These are phyloP conservation scores for Sherardia arvensis DNA, from an alignment of 257 asterid species.

Conservation along the genomic window DNA sequence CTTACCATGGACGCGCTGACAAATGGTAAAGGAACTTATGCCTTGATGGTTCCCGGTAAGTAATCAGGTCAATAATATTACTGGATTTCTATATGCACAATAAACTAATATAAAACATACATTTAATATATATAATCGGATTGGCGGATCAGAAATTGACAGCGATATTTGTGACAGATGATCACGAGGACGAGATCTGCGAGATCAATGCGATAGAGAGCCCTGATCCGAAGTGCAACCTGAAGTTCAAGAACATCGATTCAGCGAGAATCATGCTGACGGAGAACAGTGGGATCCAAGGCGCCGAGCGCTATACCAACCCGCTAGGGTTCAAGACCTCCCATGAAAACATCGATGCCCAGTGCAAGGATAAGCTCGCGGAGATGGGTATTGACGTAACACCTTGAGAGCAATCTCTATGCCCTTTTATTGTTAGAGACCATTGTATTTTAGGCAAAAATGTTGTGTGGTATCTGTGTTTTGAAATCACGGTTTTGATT, in stretches of 20 bases:
- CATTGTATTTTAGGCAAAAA: not conserved
- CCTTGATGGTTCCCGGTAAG: constrained; percentile 20
- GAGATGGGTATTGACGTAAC: constrained; percentile 14
- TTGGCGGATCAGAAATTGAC: not conserved
- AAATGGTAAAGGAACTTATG: constrained; percentile 15
- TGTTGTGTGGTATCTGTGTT: not conserved
- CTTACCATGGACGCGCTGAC: constrained; percentile 17
- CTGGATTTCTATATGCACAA: too few relatives aligned
- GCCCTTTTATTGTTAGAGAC: not conserved
- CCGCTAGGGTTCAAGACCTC: constrained; percentile 26
- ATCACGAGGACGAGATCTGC: constrained; percentile 37
- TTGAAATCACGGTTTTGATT: not conserved
- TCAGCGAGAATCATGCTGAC: constrained; percentile 24
- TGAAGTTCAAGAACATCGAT: not conserved
- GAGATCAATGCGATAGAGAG: constrained; percentile 21
- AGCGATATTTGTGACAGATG: constrained; percentile 11
- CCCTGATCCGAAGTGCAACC: constrained; percentile 22
- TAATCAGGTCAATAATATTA: too few relatives aligned
- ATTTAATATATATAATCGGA: too few relatives aligned
- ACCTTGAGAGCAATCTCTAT: not conserved
- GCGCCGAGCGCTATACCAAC: constrained; percentile 23
- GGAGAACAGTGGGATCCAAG: constrained; percentile 22
- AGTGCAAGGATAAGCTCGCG: constrained; percentile 14
- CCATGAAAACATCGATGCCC: not conserved
- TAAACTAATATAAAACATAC: too few relatives aligned